Conservation (phyloP, 352 stramenopile genomes). For the Phytophthora pistaciae region DNA sequence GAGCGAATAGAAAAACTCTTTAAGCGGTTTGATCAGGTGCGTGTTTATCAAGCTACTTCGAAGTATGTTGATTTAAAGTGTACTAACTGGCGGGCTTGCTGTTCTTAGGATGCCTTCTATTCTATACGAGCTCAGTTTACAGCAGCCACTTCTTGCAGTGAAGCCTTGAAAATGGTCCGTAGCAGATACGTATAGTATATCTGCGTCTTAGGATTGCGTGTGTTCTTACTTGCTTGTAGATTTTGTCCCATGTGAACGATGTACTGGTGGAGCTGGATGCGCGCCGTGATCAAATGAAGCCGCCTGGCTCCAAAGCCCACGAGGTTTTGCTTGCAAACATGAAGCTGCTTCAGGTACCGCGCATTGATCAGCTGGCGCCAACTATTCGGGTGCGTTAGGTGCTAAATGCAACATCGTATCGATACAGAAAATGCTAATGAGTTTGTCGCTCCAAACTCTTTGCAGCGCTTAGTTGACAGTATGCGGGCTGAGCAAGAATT, state of each 20-base stretch:
- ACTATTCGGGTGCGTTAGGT: conserved; percentile 39
- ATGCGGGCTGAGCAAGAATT: conserved; percentile 47
- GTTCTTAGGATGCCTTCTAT: conserved; percentile 26
- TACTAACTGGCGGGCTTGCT: neutral
- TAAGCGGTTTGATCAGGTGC: conserved; percentile 34
- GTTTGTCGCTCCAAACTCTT: neutral
- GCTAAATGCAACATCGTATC: neutral
- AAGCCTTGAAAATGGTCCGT: conserved; percentile 35
- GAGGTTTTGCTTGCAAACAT: conserved; percentile 48
- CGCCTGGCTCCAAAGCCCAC: conserved; percentile 51
- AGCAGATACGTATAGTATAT: neutral
- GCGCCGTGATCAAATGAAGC: conserved; percentile 56
- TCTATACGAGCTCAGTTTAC: conserved; percentile 13
- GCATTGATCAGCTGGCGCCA: conserved; percentile 44
- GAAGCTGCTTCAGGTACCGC: conserved; percentile 46
- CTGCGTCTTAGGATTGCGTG: neutral
- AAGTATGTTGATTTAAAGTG: neutral
- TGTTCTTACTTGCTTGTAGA: conserved; percentile 24
- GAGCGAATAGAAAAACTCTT: conserved; percentile 41
- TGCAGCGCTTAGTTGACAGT: conserved; percentile 48
- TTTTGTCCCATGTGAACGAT: conserved; percentile 45
- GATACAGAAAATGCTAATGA: neutral
- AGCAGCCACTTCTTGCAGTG: conserved; percentile 19
- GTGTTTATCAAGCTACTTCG: too few species aligned
- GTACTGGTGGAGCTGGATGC: conserved; percentile 57